Evolutionary conservation across 139 green algal species (phyloP).

Genomic region (Picochlorum sp.): DNA sequence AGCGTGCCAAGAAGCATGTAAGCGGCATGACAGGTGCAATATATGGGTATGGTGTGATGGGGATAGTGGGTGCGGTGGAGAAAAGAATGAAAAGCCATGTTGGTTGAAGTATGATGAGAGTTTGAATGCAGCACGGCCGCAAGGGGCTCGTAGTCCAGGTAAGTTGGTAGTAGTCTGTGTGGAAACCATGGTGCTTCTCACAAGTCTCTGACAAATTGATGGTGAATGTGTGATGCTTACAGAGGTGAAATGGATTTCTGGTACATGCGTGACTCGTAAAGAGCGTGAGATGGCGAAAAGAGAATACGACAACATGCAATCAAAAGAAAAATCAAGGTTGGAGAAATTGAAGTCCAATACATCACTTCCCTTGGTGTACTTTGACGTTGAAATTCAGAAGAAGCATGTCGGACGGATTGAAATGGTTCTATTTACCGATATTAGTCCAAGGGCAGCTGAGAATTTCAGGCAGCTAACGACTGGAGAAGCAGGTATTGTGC

Average conservation of each 20-base stretch:
- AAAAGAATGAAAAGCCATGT: conserved; percentile 6
- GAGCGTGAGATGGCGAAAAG: conserved; percentile 8
- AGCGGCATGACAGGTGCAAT: conserved; percentile 10
- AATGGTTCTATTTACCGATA: conserved; percentile 27
- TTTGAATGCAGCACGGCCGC: conserved; percentile 6
- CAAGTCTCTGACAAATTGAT: too few species aligned
- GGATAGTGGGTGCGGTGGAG: neutral
- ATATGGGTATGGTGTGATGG: conserved; percentile 5
- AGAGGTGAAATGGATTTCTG: conserved; percentile 33
- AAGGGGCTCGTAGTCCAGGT: too few species aligned
- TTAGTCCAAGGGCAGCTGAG: conserved; percentile 28
- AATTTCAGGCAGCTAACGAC: conserved; percentile 32
- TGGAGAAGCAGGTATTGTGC: conserved; percentile 1
- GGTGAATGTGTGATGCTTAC: too few species aligned
- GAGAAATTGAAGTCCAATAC: conserved; percentile 2
- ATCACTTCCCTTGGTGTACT: conserved; percentile 31
- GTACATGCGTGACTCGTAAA: conserved; percentile 14
- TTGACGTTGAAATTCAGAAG: conserved; percentile 29
- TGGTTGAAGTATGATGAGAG: conserved; percentile 22
- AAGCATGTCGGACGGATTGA: conserved; percentile 21
- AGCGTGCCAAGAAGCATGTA: conserved; percentile 15
- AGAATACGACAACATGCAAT: neutral
- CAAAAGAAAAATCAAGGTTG: neutral
- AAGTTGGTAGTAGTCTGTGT: too few species aligned
- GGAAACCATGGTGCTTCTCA: too few species aligned